phyloP scores from a whole-genome alignment of 1,284 basidiomycete genomes.

The Melampsora abietis-canadensis region DNA sequence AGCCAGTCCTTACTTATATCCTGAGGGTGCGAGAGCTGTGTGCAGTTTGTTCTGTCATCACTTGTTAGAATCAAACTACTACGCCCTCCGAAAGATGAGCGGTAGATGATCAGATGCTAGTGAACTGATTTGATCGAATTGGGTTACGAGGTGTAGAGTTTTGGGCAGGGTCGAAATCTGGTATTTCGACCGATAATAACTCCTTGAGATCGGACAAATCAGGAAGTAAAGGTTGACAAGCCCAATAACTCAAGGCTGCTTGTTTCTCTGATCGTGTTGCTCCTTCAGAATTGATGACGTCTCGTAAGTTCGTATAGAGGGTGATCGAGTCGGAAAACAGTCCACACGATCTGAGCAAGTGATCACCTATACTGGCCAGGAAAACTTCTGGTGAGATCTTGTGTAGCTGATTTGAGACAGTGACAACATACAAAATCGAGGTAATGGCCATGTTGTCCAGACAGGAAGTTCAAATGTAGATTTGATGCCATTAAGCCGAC shows the following conservation, averaged over 20 bases:
- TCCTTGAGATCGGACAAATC: conserved; percentile 12
- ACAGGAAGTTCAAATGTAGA: conserved; percentile 14
- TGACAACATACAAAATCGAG: conserved; percentile 14
- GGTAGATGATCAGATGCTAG: too few relatives aligned
- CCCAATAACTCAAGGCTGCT: conserved; percentile 41
- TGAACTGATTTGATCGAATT: too few relatives aligned
- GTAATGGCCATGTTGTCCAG: conserved; percentile 26
- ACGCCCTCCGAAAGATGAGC: too few relatives aligned
- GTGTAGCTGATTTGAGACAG: not conserved
- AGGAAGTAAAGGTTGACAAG: conserved; percentile 37
- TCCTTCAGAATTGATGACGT: conserved; percentile 6
- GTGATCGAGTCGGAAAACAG: conserved; percentile 2
- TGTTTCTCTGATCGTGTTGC: conserved; percentile 26
- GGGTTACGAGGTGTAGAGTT: too few relatives aligned
- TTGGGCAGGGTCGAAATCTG: not conserved
- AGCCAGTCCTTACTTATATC: too few relatives aligned
- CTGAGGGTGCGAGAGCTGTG: too few relatives aligned
- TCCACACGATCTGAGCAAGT: conserved; percentile 1
- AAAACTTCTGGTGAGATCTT: not conserved
- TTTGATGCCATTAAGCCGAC: not conserved
- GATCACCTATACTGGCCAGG: conserved; percentile 17
- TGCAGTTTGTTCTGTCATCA: too few relatives aligned
- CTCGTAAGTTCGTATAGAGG: conserved; percentile 4
- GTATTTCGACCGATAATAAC: conserved; percentile 15
- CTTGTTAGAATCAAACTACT: too few relatives aligned